A percentile compares a stretch with the other conserved stretches of the same genome.
These are phyloP conservation scores for Chrysoporthe deuterocubensis DNA, from an alignment of 2,329 filamentous ascomycete genomes.

Conservation along the genomic window DNA sequence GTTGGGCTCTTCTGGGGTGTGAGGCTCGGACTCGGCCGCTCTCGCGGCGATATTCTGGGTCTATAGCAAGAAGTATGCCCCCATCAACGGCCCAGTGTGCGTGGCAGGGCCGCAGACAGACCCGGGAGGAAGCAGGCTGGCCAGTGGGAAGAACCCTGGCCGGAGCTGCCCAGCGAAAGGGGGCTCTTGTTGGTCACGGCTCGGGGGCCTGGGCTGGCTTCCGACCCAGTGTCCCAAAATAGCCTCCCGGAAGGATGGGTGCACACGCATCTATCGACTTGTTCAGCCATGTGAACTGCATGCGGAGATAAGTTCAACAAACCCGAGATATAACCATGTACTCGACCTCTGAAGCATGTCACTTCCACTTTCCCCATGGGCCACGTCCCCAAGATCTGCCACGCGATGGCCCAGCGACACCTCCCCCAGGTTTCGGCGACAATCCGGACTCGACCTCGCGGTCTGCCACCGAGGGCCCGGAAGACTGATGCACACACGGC, in stretches of 20 bases:
- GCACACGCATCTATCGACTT: not conserved
- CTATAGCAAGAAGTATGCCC: not conserved
- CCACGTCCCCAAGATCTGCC: conserved; percentile 1
- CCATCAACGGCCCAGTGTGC: not conserved
- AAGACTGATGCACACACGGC: not conserved
- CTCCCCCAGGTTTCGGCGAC: conserved; percentile 13
- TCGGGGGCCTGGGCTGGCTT: not conserved
- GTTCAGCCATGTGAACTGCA: not conserved
- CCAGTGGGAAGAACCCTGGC: not conserved
- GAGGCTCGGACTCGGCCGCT: conserved; percentile 20
- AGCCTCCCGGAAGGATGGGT: not conserved
- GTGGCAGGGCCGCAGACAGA: conserved; percentile 5
- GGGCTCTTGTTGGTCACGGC: not conserved
- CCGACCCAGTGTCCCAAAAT: not conserved
- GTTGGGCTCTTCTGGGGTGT: not conserved
- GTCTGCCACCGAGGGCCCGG: not conserved
- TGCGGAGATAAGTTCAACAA: not conserved
- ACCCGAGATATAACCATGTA: not conserved
- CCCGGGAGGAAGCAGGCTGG: not conserved
- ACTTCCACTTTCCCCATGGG: conserved; percentile 5
- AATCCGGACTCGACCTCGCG: not conserved
- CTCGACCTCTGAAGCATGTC: not conserved
- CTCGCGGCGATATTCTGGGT: conserved; percentile 28
- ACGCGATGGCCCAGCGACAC: conserved; percentile 6
- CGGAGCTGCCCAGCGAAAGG: not conserved